phyloP scores from a whole-genome alignment of 768 basidiomycete genomes.

The Russula sp. region DNA sequence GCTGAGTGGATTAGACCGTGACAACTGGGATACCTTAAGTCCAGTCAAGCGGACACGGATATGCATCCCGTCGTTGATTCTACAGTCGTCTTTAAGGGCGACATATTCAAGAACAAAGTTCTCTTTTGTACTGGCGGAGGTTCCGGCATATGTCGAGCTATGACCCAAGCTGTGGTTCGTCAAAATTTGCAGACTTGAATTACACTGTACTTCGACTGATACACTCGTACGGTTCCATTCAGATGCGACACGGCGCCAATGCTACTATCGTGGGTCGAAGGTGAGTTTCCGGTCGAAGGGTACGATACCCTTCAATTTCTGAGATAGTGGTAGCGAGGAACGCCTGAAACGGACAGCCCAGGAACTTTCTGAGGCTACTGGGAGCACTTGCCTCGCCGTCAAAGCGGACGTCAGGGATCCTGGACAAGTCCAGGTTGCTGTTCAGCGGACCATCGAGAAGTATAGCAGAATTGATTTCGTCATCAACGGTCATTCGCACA shows the following conservation, averaged over 20 bases:
- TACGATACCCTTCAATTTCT: constrained; percentile 1
- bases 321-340: constrained; percentile 46
- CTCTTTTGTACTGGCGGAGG: constrained; percentile 89
- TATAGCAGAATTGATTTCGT: constrained; percentile 93
- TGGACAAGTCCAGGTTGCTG: constrained; percentile 66
- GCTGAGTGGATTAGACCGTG: too few relatives aligned
- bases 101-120: constrained; percentile 88
- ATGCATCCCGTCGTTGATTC: constrained; percentile 48
- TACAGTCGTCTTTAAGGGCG: constrained; percentile 60
- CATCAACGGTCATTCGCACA: constrained; percentile 63
- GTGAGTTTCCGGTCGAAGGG: constrained; percentile 39
- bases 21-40: constrained; percentile 16
- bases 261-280: constrained; percentile 84
- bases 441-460: constrained; percentile 60
- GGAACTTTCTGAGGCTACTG: constrained; percentile 65
- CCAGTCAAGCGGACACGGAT: constrained; percentile 37
- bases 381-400: constrained; percentile 60
- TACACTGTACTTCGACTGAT: neutral
- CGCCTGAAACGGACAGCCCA: constrained; percentile 63
- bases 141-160: constrained; percentile 86
- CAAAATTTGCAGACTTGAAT: constrained; percentile 1
- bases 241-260: constrained; percentile 82
- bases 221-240: neutral
- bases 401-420: constrained; percentile 83
- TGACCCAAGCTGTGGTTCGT: constrained; percentile 78